Evolutionary conservation across 495 filamentous ascomycete genomes (phyloP), one percentile per base, ranked within the genome.

Genomic region (Tuber aestivum): DNA sequence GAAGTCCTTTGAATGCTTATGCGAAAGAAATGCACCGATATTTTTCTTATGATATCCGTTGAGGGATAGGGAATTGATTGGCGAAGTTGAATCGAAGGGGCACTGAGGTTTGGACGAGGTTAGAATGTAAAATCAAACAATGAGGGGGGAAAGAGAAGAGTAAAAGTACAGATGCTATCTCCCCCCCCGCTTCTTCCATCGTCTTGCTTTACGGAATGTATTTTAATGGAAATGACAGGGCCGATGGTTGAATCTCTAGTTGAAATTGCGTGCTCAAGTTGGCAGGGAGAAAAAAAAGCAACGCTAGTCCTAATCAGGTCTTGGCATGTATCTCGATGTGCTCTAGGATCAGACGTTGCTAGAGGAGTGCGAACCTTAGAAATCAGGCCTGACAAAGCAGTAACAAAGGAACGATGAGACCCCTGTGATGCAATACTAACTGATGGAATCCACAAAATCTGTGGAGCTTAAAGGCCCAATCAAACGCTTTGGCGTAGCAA

Each of bases 231-330:
- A 76, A 73, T 38, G 48, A 72, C 79, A 81, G 75, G 79, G 75
- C 78, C 79, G 80, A 82, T 82, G 80, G 74, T 77, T 74, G 72
- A 79, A 82, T 82, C 78, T 73, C 27, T 18, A 65, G 44, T 72
- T 56, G 20, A 72, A 70, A 82, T 82, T 79, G 80, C 80, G 80
- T 82, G 80, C 80, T 82, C 80, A 48, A 70, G 35, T 50, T 73
- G 42, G 69, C 70, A 74, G 72, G 73, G 79, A 42, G 65, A 41
- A 35, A 71, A 74, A 69, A 75, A 80, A 78, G 73, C 56, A 45
- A 76, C 16, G 71, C 74, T 61, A 69, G 71, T 74, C 79, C 74
- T 38, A 68, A 74, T 75, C 69, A 8, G 75, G 76, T 74, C 9
- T 78, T 74, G 73, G 71, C 70, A 70, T 38, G 74, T 56, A 42